phyloP scores from a whole-genome alignment of 768 basidiomycete species.

The Naganishia vaughanmartiniae region DNA sequence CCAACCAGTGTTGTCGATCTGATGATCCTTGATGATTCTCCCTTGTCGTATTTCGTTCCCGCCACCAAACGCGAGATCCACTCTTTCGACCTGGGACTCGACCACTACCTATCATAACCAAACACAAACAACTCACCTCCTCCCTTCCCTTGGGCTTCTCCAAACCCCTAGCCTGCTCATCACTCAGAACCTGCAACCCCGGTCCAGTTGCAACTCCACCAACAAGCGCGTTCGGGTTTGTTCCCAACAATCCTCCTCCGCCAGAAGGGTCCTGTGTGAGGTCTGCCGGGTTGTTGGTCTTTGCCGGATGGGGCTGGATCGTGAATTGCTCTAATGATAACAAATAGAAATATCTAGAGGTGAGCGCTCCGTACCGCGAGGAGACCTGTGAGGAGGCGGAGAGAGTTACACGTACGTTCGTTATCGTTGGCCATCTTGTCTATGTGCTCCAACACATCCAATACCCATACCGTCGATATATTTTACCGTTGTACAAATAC shows the following conservation, averaged over 20 bases:
- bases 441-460: not conserved
- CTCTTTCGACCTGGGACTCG: not conserved
- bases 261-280: constrained; percentile 29
- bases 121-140: constrained; percentile 44
- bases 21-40: no score
- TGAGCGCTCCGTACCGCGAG: not conserved
- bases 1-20: no score
- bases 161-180: constrained; percentile 42
- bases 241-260: constrained; percentile 41
- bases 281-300: constrained; percentile 51
- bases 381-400: not conserved
- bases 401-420: constrained; percentile 1
- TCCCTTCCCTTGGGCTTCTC: constrained; percentile 50
- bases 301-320: constrained; percentile 52
- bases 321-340: constrained; percentile 35
- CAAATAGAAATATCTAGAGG: not conserved
- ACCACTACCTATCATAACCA: not conserved
- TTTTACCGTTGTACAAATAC: not conserved
- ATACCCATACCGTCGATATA: not conserved
- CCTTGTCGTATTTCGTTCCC: no score
- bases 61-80: not conserved
- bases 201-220: constrained; percentile 35
- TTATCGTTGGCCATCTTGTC: constrained; percentile 9
- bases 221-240: constrained; percentile 43
- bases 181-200: constrained; percentile 43